Evolutionary conservation across 75 land plant species (phyloP).

Genomic region (Picea sitchensis): DNA sequence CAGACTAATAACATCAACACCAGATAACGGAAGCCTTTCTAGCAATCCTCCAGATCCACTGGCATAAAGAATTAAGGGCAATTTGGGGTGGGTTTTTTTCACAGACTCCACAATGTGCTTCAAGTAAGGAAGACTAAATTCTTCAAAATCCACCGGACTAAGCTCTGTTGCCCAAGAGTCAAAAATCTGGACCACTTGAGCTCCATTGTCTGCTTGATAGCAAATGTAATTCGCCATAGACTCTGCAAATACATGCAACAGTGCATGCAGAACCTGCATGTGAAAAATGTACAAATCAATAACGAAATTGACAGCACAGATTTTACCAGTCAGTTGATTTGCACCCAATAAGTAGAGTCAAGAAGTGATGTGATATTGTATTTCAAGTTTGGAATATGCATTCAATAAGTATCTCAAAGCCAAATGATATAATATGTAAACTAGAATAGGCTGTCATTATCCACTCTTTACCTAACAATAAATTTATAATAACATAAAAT

Average conservation of each 20-base stretch:
- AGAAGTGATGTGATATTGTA: no score
- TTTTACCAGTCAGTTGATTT: no score
- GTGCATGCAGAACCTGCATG: constrained; percentile 79
- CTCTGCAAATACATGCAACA: constrained; percentile 75
- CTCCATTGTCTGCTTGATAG: constrained; percentile 95
- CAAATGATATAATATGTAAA: no score
- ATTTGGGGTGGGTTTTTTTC: constrained; percentile 77
- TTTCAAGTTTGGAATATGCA: no score
- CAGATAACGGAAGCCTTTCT: constrained; percentile 83
- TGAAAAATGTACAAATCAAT: neutral
- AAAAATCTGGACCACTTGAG: constrained; percentile 97
- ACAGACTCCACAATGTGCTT: constrained; percentile 88
- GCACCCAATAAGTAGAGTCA: no score
- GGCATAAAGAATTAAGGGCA: constrained; percentile 95
- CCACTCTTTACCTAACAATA: no score
- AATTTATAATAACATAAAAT: no score
- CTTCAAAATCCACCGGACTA: constrained; percentile 91
- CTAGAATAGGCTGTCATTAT: no score
- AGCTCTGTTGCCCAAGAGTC: constrained; percentile 99
- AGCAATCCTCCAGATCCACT: constrained; percentile 96
- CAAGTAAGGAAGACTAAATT: constrained; percentile 90
- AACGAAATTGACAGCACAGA: no score
- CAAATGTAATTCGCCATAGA: constrained; percentile 83
- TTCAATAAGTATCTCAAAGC: no score
- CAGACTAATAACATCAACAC: constrained; percentile 93